Conservation (phyloP, 2,329 filamentous ascomycete genomes). For the Tolypocladium inflatum region DNA sequence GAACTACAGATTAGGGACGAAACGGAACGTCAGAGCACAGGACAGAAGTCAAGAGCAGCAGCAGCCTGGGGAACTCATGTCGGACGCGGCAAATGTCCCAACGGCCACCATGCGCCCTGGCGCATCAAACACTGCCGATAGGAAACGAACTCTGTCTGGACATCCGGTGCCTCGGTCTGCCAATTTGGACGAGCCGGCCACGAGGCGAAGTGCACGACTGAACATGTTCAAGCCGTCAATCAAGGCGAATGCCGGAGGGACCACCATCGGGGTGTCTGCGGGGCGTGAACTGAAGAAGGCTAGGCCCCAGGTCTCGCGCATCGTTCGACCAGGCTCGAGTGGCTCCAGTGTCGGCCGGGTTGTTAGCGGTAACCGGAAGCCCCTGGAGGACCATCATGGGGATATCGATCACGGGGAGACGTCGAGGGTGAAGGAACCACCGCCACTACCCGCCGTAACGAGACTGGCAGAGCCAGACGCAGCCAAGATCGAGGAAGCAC, state of each 20-base stretch:
- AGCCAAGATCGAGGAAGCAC: conserved; percentile 61
- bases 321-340: conserved; percentile 56
- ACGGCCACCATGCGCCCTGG: conserved; percentile 24
- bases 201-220: conserved; percentile 62
- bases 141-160: conserved; percentile 89
- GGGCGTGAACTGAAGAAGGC: conserved; percentile 72
- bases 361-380: conserved; percentile 84
- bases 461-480: conserved; percentile 42
- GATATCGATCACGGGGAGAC: conserved; percentile 61
- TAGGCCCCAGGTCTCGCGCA: conserved; percentile 59
- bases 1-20: conserved; percentile 44
- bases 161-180: conserved; percentile 49
- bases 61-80: conserved; percentile 25
- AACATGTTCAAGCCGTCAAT: conserved; percentile 60
- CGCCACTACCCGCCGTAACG: conserved; percentile 23
- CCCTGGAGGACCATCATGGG: conserved; percentile 49
- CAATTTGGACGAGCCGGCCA: conserved; percentile 48
- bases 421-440: conserved; percentile 32
- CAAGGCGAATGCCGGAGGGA: conserved; percentile 50
- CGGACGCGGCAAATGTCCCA: conserved; percentile 29
- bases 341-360: conserved; percentile 70
- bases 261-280: conserved; percentile 49
- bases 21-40: conserved; percentile 27
- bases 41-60: conserved; percentile 18
- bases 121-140: conserved; percentile 44